Base-by-base conservation (phyloP, 345 rosid genomes). In the Melaleuca quinquenervia region DNA sequence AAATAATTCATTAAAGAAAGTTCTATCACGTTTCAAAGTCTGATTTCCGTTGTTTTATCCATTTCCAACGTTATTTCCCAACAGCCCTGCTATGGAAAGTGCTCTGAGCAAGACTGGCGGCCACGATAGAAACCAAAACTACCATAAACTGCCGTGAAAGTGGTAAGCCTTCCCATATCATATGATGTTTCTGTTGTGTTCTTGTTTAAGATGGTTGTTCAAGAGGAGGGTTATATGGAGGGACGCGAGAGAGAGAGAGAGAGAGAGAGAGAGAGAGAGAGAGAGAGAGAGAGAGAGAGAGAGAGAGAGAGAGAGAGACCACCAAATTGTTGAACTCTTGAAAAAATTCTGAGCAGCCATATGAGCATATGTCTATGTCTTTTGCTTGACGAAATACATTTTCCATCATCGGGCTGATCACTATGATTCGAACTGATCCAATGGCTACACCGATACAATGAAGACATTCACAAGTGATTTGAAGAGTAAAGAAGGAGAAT, bases 91-190 rank as follows among this genome's bases (percentile, higher is more conserved):
- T n/a, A n/a, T n/a, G n/a, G 10, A 87, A 6, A 14, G 93, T 93
- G 52, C 92, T 90, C 84, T 89, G 90, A 56, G 88, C 91, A 16
- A 76, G 70, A 13, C 70, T 80, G 56, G 56, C 29, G 48, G 76
- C 50, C 48, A 32, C 20, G 26, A n/a, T 60, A 21, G 54, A n/a
- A 4, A 16, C 84, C 54, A 50, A n/a, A 50, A 27, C 52, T 15
- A 51, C 54, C 27, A 82, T 27, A 16, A 27, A n/a, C n/a, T n/a
- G n/a, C n/a, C n/a, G n/a, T 27, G 56, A 82, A 82, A 36, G n/a
- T 50, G 84, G 56, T 8, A 29, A 27, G 13, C 84, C 56, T 32
- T 26, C 51, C 56, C 51, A n/a, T 82, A 32, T 44, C 84, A 14
- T 82, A 20, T 36, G 54, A 24, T 27, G 54, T 50, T 82, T 82